Percentiles rank a stretch among this genome's conserved stretches.
Conservation (phyloP, 495 filamentous ascomycete species). For the Apiosordaria backusii region DNA sequence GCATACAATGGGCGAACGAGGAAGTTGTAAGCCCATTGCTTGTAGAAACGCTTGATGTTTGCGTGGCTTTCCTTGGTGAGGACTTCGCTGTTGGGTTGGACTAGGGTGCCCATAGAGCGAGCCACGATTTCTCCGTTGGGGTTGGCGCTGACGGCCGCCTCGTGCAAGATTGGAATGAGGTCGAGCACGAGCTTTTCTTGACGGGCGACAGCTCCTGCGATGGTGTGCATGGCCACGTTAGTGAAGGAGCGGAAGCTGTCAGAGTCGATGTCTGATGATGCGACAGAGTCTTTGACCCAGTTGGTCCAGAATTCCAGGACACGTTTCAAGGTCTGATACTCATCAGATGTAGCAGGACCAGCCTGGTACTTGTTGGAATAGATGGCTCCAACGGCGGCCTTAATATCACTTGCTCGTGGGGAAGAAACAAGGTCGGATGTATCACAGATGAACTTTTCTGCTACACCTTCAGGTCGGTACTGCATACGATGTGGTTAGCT, state of each 20-base stretch:
- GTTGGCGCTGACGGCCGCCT: conserved; percentile 18
- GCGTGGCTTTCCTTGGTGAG: conserved; percentile 32
- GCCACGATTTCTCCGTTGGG: conserved; percentile 28
- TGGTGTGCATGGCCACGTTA: conserved; percentile 26
- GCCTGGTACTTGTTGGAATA: conserved; percentile 38
- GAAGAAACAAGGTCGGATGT: conserved; percentile 14
- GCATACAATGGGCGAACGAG: conserved; percentile 30
- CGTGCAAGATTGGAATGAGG: conserved; percentile 22
- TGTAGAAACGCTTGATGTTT: conserved; percentile 31
- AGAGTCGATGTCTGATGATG: conserved; percentile 12
- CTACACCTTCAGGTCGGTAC: conserved; percentile 27
- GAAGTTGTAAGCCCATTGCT: conserved; percentile 34
- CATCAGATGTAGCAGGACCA: conserved; percentile 26
- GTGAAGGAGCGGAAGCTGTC: conserved; percentile 22
- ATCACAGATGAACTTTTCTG: conserved; percentile 28
- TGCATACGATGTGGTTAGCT: conserved; percentile 19
- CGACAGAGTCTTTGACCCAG: conserved; percentile 18
- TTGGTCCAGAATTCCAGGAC: conserved; percentile 25
- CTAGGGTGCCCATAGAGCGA: conserved; percentile 28
- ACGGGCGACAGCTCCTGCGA: conserved; percentile 29
- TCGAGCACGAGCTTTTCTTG: conserved; percentile 28
- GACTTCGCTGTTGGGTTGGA: conserved; percentile 22
- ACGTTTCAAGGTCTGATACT: conserved; percentile 21
- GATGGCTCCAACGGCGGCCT: conserved; percentile 30
- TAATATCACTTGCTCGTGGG: conserved; percentile 20